These are phyloP conservation scores for Scenedesmus sp. DNA, from an alignment of 163 green algal species.

Conservation along the genomic window DNA sequence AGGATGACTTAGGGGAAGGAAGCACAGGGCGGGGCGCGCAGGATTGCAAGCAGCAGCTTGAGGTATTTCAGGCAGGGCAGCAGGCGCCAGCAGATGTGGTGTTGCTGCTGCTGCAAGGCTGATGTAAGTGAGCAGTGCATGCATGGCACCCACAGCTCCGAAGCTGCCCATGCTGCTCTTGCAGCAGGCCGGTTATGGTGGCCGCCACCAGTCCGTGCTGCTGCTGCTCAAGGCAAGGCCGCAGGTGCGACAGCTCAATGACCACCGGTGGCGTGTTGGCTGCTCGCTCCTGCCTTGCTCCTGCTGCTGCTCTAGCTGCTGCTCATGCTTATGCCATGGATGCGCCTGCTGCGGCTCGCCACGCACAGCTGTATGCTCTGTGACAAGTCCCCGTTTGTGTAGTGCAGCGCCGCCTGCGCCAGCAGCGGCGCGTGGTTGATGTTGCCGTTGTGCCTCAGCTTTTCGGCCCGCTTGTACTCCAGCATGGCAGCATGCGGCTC, in stretches of 20 bases:
- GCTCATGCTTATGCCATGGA: not conserved
- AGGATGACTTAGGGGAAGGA: not conserved
- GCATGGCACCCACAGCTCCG: no score
- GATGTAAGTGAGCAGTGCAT: not conserved
- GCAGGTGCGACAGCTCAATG: not conserved
- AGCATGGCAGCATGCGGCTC: slow-evolving; percentile 63
- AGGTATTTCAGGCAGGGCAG: not conserved
- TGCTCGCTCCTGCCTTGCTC: not conserved
- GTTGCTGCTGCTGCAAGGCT: not conserved
- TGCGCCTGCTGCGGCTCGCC: not conserved
- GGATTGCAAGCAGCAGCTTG: not conserved
- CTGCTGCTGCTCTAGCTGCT: not conserved
- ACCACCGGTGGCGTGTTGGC: not conserved
- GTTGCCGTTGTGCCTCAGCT: slow-evolving; percentile 68
- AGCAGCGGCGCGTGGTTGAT: slow-evolving; percentile 76
- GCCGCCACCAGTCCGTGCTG: no score
- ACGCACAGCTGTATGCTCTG: slow-evolving; percentile 77
- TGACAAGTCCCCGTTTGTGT: slow-evolving; percentile 69
- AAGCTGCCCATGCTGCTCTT: not conserved
- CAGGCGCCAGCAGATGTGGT: not conserved
- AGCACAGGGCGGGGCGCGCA: no score
- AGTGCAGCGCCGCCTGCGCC: slow-evolving; percentile 75
- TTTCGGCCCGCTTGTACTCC: slow-evolving; percentile 69
- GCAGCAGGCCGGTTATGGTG: not conserved
- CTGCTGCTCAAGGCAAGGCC: no score